Evolutionary conservation across 805 yeast species (phyloP).

Genomic region (Ogataea pini): DNA sequence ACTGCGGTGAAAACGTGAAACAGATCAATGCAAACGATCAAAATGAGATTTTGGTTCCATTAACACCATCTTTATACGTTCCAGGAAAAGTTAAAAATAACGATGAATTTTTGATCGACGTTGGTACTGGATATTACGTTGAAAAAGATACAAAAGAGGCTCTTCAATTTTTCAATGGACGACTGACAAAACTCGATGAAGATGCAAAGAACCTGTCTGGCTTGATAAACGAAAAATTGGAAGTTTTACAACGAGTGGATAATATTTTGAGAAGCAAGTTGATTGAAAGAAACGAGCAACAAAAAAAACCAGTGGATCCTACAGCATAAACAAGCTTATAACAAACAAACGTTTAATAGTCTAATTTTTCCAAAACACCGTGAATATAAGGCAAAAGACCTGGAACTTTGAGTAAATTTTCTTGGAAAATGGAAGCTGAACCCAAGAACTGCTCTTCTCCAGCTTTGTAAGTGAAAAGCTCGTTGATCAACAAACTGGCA

Average conservation of each 20-base stretch:
- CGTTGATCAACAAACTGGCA: conserved; percentile 38
- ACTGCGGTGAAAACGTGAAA: conserved; percentile 73
- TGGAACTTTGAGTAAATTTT: conserved; percentile 38
- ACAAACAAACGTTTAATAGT: conserved; percentile 16
- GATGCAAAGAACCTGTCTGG: conserved; percentile 75
- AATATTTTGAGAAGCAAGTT: conserved; percentile 54
- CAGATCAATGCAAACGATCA: conserved; percentile 43
- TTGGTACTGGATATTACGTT: conserved; percentile 94
- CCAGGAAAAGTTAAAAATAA: conserved; percentile 75
- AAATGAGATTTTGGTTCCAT: conserved; percentile 72
- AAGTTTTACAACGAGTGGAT: conserved; percentile 62
- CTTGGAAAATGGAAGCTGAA: conserved; percentile 34
- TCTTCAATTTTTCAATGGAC: conserved; percentile 65
- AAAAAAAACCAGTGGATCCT: conserved; percentile 9
- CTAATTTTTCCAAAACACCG: conserved; percentile 25
- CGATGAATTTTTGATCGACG: conserved; percentile 80
- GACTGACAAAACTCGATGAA: conserved; percentile 67
- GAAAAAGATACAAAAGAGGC: conserved; percentile 75
- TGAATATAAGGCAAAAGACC: conserved; percentile 30
- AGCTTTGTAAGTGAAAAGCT: conserved; percentile 32
- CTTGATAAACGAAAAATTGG: conserved; percentile 74
- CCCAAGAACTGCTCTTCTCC: conserved; percentile 39
- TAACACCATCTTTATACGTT: conserved; percentile 84
- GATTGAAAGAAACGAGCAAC: conserved; percentile 43
- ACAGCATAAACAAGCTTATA: not conserved